Evolutionary conservation across 148 eudicot genomes (phyloP), one percentile per base, ranked within the genome.

Genomic region (Persicaria tinctoria): DNA sequence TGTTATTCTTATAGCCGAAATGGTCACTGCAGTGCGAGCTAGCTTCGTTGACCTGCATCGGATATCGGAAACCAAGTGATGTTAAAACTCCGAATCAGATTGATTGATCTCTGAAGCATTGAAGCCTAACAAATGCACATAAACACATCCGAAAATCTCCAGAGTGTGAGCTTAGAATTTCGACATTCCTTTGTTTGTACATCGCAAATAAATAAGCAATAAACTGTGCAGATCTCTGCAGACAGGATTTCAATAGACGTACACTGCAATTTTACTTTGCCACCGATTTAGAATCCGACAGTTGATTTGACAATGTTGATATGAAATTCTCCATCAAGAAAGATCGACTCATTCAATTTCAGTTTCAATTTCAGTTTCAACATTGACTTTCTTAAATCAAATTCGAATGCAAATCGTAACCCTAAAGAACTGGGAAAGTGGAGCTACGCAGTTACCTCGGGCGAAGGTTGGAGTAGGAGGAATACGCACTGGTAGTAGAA

Each of bases 401-500:
- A 32, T 32, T 32, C 41, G 41, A 32, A 32, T 32, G 41, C 41
- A 32, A 32, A 32, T 32, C 41, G 41, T 32, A 32, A 32, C 41
- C 41, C 41, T 32, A 32, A 32, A 0, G 41, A 32, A 32, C 0
- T 32, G 41, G 41, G 41, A 32, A 0, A 32, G 41, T 32, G 41
- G 41, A 32, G 3, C 41, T 32, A 32, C 41, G 41, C 2, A 51
- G 9, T 70, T 76, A 90, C 97, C 98, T 91, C 74, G 81, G 89
- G 82, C 4, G 84, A 76, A 0, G 87, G 81, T 70, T 80, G 80
- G 62, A 93, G 97, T 68, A 93, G 86, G 68, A 93, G 93, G 74
- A 71, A 93, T 70, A 93, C 91, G 76, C 98, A 93, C 89, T 91
- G 95, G 74, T 82, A 93, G 55, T 83, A 88, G 85, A 88, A 88